A percentile compares a stretch with the other conserved stretches of the same genome.
Evolutionary conservation across 805 yeast species (phyloP).

Genomic region (Candida qinlingensis): DNA sequence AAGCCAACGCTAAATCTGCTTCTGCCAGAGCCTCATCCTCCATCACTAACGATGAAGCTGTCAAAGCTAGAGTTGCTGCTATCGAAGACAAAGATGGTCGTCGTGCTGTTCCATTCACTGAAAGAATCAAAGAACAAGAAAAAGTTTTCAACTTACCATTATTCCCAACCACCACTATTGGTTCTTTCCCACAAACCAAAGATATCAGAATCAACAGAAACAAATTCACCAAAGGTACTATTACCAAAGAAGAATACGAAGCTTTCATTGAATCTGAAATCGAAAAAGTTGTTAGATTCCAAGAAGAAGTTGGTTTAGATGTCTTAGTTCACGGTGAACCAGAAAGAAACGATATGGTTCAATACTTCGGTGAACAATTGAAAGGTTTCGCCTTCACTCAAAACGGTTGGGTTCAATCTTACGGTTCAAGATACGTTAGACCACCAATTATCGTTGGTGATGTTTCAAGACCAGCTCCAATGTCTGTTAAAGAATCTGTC

Average conservation of each 20-base stretch:
- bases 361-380: constrained; percentile 98
- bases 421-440: constrained; percentile 99
- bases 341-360: constrained; percentile 99
- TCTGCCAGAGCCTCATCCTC: constrained; percentile 81
- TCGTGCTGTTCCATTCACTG: constrained; percentile 83
- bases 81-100: constrained; percentile 71
- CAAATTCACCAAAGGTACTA: constrained; percentile 95
- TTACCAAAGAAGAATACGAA: constrained; percentile 93
- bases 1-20: constrained; percentile 83
- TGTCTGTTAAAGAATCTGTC: constrained; percentile 98
- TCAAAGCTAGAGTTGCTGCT: constrained; percentile 78
- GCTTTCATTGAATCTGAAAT: constrained; percentile 95
- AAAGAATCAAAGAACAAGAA: constrained; percentile 85
- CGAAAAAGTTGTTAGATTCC: constrained; percentile 94
- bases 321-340: constrained; percentile 99
- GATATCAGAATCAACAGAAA: constrained; percentile 98
- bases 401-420: constrained; percentile 99
- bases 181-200: constrained; percentile 99
- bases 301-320: constrained; percentile 97
- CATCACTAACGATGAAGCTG: constrained; percentile 88
- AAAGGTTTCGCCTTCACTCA: constrained; percentile 98
- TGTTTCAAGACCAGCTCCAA: constrained; percentile 95
- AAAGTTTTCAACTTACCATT: constrained; percentile 85
- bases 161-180: constrained; percentile 99
- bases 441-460: constrained; percentile 99